phyloP scores from a whole-genome alignment of 192 early-diverging fungal genomes.

The Umbelopsis ramanniana region DNA sequence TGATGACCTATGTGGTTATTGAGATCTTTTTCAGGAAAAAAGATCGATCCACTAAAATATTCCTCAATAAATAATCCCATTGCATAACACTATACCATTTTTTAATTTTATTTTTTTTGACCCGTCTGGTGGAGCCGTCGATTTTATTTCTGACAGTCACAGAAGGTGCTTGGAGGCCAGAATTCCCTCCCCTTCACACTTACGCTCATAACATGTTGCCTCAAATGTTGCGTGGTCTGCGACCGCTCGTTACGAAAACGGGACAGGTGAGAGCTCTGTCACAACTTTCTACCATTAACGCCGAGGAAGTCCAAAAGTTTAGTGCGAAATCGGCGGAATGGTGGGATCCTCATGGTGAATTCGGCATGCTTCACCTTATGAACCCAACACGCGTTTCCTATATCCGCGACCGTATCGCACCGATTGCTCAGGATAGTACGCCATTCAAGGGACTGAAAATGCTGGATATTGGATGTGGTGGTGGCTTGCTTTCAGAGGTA shows the following conservation, averaged over 20 bases:
- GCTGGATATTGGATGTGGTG: conserved; percentile 95
- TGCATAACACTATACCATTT: too few species aligned
- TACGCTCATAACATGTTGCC: neutral
- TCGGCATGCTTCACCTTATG: conserved; percentile 82
- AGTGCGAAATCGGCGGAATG: conserved; percentile 72
- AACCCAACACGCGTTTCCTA: conserved; percentile 76
- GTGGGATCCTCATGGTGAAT: conserved; percentile 90
- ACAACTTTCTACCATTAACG: conserved; percentile 58
- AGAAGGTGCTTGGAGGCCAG: neutral
- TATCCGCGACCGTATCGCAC: conserved; percentile 61
- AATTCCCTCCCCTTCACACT: too few species aligned
- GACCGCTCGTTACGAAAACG: neutral
- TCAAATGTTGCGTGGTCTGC: neutral
- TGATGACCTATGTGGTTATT: too few species aligned
- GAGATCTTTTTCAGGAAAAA: too few species aligned
- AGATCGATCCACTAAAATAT: too few species aligned
- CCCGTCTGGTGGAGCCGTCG: too few species aligned
- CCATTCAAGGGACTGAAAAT: conserved; percentile 63
- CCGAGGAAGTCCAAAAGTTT: conserved; percentile 79
- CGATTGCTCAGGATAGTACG: conserved; percentile 9
- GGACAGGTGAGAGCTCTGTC: neutral
- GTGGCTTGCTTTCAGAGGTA: conserved; percentile 88
- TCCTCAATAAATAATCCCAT: too few species aligned
- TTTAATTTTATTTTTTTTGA: too few species aligned
- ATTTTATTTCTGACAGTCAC: neutral